Base-by-base conservation (phyloP, 352 stramenopile genomes). In the Phytophthora pseudosyringae region DNA sequence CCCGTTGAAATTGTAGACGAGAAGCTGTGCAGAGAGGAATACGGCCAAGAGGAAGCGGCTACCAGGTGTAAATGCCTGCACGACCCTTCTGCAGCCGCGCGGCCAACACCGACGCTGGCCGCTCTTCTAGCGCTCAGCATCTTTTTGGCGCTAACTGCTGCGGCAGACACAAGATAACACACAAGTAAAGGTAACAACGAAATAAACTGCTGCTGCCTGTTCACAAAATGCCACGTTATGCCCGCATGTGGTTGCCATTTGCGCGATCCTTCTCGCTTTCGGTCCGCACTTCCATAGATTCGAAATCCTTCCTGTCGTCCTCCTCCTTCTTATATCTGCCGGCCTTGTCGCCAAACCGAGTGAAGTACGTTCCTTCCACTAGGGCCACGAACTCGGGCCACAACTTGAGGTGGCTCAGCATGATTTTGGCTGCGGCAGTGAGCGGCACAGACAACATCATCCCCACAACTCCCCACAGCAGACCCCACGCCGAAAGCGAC, bases 391-490 rank as follows among this genome's bases (percentile, higher is more conserved):
- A 86, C 65, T 96, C 86, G 15, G 88, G 88, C 86, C 86, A 96
- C 18, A 96, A 73, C 44, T 90, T 89, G 8, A 96, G 65, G 45
- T 96, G 86, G 28, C 83, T 93, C 38, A 94, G 75, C 84, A 93
- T 96, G 64, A 96, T 96, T 69, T 96, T 96, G 18, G 86, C 80
- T 9, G 86, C 83, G 2, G 88, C 88, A 11, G 88, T 96, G 11
- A 96, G 80, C 21, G 88, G 88, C 15, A 96, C 88, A 5, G 86
- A 94, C 29, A 96, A 78, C 88, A 96, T 96, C 88, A 96, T 96
- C 50, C 88, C 88, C 18, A 96, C 88, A 35, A 94, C 81, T 21
- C 88, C 86, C 88, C 88, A 96, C 5, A 96, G 67, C 48, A 96
- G 59, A 1, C 88, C 88, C 88, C 88, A 96, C 8, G 86, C 88